These are phyloP conservation scores for Ceratocystiopsis brevicomis DNA, from an alignment of 2,329 filamentous ascomycete genomes.

Conservation along the genomic window DNA sequence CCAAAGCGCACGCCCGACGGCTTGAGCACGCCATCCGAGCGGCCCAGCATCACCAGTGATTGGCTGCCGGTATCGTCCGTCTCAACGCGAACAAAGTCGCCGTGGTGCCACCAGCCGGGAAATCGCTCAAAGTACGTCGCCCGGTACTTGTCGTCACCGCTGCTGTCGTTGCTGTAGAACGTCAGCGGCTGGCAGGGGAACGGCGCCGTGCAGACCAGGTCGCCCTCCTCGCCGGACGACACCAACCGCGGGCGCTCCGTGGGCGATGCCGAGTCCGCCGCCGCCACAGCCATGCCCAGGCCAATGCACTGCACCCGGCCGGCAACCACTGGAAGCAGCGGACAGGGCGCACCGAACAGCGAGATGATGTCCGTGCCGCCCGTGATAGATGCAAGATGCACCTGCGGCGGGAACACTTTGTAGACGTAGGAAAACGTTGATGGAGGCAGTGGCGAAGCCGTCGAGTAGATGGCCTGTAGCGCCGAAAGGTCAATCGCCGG, in stretches of 20 bases:
- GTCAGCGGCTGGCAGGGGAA: conserved; percentile 84
- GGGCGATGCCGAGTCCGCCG: conserved; percentile 34
- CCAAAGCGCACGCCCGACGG: conserved; percentile 83
- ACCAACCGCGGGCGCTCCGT: conserved; percentile 31
- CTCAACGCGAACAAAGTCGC: conserved; percentile 67
- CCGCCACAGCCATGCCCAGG: conserved; percentile 58
- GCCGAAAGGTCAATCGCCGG: conserved; percentile 36
- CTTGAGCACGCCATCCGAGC: conserved; percentile 85
- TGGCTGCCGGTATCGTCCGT: conserved; percentile 25
- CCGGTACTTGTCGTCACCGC: conserved; percentile 57
- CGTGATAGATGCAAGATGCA: conserved; percentile 85
- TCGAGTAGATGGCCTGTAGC: conserved; percentile 79
- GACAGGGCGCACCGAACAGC: conserved; percentile 73
- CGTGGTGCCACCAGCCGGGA: conserved; percentile 69
- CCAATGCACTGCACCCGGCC: conserved; percentile 65
- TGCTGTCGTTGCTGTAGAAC: conserved; percentile 64
- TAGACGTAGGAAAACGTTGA: conserved; percentile 90
- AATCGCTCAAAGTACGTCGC: conserved; percentile 82
- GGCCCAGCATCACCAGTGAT: conserved; percentile 75
- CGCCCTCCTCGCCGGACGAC: conserved; percentile 51
- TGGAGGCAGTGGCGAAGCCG: conserved; percentile 76
- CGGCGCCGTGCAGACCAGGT: conserved; percentile 68
- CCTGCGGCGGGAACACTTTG: conserved; percentile 53
- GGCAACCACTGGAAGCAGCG: conserved; percentile 49
- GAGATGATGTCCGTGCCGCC: conserved; percentile 95